phyloP scores from a whole-genome alignment of 805 yeast species.

The Lipomyces mesembrius region DNA sequence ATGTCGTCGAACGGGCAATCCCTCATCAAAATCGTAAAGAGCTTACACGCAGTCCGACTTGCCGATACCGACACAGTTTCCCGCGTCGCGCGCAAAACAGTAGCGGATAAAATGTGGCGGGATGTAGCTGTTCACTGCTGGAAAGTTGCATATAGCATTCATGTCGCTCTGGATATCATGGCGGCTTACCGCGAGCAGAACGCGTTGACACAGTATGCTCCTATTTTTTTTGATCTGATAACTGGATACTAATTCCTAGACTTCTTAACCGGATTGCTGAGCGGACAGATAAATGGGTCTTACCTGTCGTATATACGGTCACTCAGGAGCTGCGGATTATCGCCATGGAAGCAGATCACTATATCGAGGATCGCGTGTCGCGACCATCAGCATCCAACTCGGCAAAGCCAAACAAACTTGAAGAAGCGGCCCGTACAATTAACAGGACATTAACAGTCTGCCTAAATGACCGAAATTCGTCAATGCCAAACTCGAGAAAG shows the following conservation, averaged over 20 bases:
- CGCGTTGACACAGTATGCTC: constrained; percentile 40
- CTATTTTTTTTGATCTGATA: background rate
- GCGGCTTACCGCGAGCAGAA: constrained; percentile 42
- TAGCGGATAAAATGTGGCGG: constrained; percentile 18
- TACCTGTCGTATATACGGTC: constrained; percentile 40
- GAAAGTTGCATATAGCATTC: constrained; percentile 38
- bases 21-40: background rate
- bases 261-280: constrained; percentile 32
- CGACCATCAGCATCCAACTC: background rate
- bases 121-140: constrained; percentile 40
- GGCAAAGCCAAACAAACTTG: constrained; percentile 44
- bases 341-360: constrained; percentile 39
- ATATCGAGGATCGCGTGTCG: background rate
- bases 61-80: constrained; percentile 4
- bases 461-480: constrained; percentile 74
- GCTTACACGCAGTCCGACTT: background rate
- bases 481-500: constrained; percentile 55
- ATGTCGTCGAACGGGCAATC: constrained; percentile 3
- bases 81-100: background rate
- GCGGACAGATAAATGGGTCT: constrained; percentile 33
- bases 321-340: constrained; percentile 42
- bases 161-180: constrained; percentile 33
- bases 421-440: constrained; percentile 64
- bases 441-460: constrained; percentile 78
- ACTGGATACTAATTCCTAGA: background rate